Evolutionary conservation across 2,329 filamentous ascomycete genomes (phyloP), one percentile per base, ranked within the genome.

Genomic region (Sclerotinia minor): DNA sequence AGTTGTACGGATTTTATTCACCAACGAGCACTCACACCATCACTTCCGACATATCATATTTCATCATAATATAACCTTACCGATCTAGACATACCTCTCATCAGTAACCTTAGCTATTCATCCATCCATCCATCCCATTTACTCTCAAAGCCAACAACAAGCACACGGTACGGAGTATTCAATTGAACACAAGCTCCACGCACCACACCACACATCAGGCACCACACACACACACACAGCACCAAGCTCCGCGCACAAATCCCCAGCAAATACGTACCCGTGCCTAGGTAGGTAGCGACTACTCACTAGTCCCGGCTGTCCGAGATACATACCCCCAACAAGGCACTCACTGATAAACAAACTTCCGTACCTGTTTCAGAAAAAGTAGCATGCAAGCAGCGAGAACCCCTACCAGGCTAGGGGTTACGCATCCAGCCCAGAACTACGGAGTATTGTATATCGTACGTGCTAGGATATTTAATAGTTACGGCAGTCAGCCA

Each of bases 301-400:
- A 41, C 13, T 41, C 55, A 41, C 38, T 41, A 41, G 38, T 41
- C 55, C 55, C 55, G 17, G 15, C 38, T 35, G 21, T 60, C 41
- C 44, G 58, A 60, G 44, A 49, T 60, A 26, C 47, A 60, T 60
- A 26, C 47, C 47, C 26, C 58, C n/a, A 49, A 24, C 8, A 60
- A 60, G 44, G 32, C 26, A 26, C n/a, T 24, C 26, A 26, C n/a
- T 24, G 21, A 35, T n/a, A 35, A 35, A 35, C 21, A 21, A 13
- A 13, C 38, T 13, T 13, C 35, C 9, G 35, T 41, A 41, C 38
- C 13, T 17, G 58, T 60, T 60, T 60, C 58, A 60, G 0, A 32
- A 32, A 17, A 32, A 60, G 58, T 60, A 26, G 8, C 19, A 15
- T 21, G n/a, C n/a, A n/a, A 26, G 21, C n/a, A 26, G 58, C 58